Evolutionary conservation across 768 basidiomycete species (phyloP).

Genomic region (Lactarius quietus): DNA sequence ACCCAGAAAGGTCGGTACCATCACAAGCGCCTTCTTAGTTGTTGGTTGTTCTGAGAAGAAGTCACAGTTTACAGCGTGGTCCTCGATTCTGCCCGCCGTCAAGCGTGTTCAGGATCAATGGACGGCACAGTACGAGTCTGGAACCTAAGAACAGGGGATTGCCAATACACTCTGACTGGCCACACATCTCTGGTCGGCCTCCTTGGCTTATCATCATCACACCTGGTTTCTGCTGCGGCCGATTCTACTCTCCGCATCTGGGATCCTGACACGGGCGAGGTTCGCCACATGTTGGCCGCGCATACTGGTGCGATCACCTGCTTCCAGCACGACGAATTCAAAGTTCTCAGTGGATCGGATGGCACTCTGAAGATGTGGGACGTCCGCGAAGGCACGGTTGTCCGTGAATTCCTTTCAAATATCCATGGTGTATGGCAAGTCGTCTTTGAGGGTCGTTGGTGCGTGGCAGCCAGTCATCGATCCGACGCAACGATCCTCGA

Average conservation of each 20-base stretch:
- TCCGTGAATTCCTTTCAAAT: conserved; percentile 84
- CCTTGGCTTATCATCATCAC: conserved; percentile 82
- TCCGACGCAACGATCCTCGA: conserved; percentile 75
- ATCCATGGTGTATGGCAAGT: conserved; percentile 98
- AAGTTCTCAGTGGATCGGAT: conserved; percentile 92
- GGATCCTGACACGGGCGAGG: conserved; percentile 82
- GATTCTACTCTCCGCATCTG: conserved; percentile 94
- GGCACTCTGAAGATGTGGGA: conserved; percentile 99
- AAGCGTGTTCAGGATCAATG: conserved; percentile 97
- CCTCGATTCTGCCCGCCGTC: conserved; percentile 77
- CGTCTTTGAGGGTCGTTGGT: conserved; percentile 89
- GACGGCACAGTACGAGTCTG: conserved; percentile 96
- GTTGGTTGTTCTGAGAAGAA: conserved; percentile 15
- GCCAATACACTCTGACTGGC: conserved; percentile 76
- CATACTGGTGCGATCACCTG: conserved; percentile 99
- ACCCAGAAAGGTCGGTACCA: conserved; percentile 78
- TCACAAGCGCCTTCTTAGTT: not conserved
- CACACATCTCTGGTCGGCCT: conserved; percentile 96
- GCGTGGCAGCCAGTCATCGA: conserved; percentile 89
- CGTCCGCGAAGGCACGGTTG: conserved; percentile 77
- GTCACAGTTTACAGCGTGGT: conserved; percentile 89
- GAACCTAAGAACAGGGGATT: conserved; percentile 80
- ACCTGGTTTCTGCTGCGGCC: conserved; percentile 93
- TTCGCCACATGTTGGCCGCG: conserved; percentile 78
- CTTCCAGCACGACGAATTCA: conserved; percentile 98